Conservation (phyloP, 1,139 yeast species). For the Yamadazyma jaroonii region DNA sequence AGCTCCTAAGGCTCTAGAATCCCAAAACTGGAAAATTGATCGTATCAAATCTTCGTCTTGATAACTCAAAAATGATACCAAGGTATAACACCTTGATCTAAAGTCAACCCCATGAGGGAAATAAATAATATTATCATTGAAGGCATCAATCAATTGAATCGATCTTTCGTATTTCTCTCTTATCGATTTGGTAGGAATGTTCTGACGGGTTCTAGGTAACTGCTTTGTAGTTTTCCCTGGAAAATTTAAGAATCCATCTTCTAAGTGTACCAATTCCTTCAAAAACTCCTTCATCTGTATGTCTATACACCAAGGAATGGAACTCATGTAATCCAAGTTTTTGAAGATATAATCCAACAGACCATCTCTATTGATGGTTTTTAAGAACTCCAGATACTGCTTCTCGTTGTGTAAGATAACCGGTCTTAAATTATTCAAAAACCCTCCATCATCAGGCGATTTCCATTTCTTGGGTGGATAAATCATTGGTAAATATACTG, state of each 20-base stretch:
- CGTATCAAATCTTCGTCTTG: constrained; percentile 38
- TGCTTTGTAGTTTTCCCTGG: constrained; percentile 18
- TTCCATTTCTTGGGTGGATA: constrained; percentile 39
- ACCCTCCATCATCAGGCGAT: constrained; percentile 36
- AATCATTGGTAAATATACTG: constrained; percentile 33
- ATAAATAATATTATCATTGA: constrained; percentile 28
- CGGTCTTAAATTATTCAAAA: constrained; percentile 22
- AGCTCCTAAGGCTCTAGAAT: constrained; percentile 32
- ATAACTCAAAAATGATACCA: constrained; percentile 34
- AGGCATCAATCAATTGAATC: constrained; percentile 22
- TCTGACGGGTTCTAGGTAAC: constrained; percentile 12
- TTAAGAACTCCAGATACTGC: constrained; percentile 20
- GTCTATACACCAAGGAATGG: constrained; percentile 39
- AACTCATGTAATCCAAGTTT: constrained; percentile 30
- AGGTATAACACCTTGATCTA: constrained; percentile 43
- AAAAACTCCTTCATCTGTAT: constrained; percentile 22
- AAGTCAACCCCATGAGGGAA: constrained; percentile 42
- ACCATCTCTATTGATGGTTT: constrained; percentile 29
- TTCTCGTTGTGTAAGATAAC: constrained; percentile 21
- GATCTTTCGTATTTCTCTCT: constrained; percentile 22
- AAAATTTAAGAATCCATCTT: constrained; percentile 27
- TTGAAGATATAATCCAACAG: constrained; percentile 31
- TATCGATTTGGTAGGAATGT: not conserved
- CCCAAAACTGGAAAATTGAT: constrained; percentile 38
- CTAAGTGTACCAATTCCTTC: constrained; percentile 18